These are phyloP conservation scores for Aspergillus glaucus DNA, from an alignment of 2,329 filamentous ascomycete species.

Conservation along the genomic window DNA sequence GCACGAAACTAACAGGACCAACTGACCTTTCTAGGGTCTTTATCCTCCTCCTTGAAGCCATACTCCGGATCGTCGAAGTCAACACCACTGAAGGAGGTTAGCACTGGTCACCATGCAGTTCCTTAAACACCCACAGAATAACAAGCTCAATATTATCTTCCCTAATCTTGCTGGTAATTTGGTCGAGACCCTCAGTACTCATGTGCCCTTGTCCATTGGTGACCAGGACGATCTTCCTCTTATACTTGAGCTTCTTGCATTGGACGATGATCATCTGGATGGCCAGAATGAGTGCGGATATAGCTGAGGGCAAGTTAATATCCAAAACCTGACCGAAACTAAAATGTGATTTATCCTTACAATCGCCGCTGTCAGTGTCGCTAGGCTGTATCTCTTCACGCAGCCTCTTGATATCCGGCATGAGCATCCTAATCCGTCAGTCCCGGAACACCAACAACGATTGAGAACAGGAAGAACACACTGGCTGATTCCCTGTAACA, in stretches of 20 bases:
- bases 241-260: conserved; percentile 77
- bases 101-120: background rate
- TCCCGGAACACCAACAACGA: background rate
- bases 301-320: conserved; percentile 37
- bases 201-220: conserved; percentile 73
- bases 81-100: conserved; percentile 57
- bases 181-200: conserved; percentile 62
- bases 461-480: conserved; percentile 43
- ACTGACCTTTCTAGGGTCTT: conserved; percentile 60
- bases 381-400: conserved; percentile 61
- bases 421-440: conserved; percentile 44
- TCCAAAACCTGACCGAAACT: background rate
- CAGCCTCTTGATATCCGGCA: conserved; percentile 64
- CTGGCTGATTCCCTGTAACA: conserved; percentile 61
- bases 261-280: conserved; percentile 76
- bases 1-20: background rate
- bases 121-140: conserved; percentile 57
- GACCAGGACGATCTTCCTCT: conserved; percentile 72
- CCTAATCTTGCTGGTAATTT: conserved; percentile 68
- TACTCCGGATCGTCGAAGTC: conserved; percentile 91
- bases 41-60: conserved; percentile 87
- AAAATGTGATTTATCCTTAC: conserved; percentile 29
- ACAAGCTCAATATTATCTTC: conserved; percentile 70
- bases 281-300: conserved; percentile 81
- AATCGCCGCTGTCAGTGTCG: conserved; percentile 65